A percentile compares a stretch with the other conserved stretches of the same genome.
Evolutionary conservation across 2,329 filamentous ascomycete species (phyloP).

Genomic region (Rhytidhysteron rufulum): DNA sequence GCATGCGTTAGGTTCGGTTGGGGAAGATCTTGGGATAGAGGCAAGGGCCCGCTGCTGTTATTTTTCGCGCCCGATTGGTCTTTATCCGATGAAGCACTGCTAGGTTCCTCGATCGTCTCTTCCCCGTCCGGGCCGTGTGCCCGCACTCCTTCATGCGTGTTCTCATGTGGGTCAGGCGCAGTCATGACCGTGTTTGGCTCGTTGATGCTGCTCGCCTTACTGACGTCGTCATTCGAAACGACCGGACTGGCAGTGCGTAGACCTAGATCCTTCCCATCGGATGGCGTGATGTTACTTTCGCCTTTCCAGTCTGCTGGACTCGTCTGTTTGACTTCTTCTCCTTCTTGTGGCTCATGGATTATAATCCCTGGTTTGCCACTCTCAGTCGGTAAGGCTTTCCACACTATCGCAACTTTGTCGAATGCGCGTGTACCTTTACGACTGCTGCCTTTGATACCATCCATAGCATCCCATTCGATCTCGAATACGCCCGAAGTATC

Average conservation of each 20-base stretch:
- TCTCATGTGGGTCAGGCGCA: conserved; percentile 25
- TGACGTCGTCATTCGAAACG: conserved; percentile 60
- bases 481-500: conserved; percentile 68
- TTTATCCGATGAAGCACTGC: conserved; percentile 11
- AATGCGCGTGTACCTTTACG: conserved; percentile 78
- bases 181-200: conserved; percentile 32
- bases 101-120: conserved; percentile 26
- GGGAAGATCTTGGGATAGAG: conserved; percentile 6
- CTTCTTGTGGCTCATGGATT: conserved; percentile 62
- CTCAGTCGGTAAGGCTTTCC: conserved; percentile 53
- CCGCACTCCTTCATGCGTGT: conserved; percentile 38
- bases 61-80: too few species aligned
- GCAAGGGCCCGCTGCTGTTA: conserved; percentile 2
- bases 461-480: conserved; percentile 74
- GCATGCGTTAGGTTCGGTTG: conserved; percentile 9
- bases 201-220: conserved; percentile 67
- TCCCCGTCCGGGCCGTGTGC: conserved; percentile 34
- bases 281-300: conserved; percentile 33
- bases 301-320: conserved; percentile 73
- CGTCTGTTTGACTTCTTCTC: conserved; percentile 67
- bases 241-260: conserved; percentile 59
- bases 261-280: conserved; percentile 62
- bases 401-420: conserved; percentile 80
- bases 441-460: conserved; percentile 87
- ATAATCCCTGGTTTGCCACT: conserved; percentile 38